A percentile compares a stretch with the other conserved stretches of the same genome.
Conservation (phyloP, 495 filamentous ascomycete species). For the Penicillium herquei region DNA sequence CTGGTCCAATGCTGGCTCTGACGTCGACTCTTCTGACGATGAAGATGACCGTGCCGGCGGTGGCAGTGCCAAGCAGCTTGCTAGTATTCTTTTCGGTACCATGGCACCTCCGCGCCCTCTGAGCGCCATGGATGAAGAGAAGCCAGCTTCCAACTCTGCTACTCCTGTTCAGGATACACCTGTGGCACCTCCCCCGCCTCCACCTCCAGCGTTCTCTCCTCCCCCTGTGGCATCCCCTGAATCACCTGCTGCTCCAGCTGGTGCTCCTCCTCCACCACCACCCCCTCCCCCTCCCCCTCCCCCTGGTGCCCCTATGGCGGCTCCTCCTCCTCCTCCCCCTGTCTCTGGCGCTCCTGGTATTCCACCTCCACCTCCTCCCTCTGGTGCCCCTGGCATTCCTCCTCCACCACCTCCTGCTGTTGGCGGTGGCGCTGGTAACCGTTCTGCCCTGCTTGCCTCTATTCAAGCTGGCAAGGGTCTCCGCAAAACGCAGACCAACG, state of each 20-base stretch:
- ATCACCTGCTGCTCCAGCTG: slow-evolving; percentile 46
- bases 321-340: slow-evolving; percentile 29
- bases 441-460: slow-evolving; percentile 69
- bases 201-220: slow-evolving; percentile 31
- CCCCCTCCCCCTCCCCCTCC: slow-evolving; percentile 33
- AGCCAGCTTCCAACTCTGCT: slow-evolving; percentile 39
- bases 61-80: slow-evolving; percentile 83
- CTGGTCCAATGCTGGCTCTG: slow-evolving; percentile 82
- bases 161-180: slow-evolving; percentile 40
- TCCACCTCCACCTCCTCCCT: slow-evolving; percentile 30
- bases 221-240: slow-evolving; percentile 33
- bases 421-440: slow-evolving; percentile 43
- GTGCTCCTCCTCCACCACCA: slow-evolving; percentile 25
- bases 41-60: slow-evolving; percentile 73
- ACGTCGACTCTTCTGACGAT: slow-evolving; percentile 66
- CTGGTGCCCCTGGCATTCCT: slow-evolving; percentile 35
- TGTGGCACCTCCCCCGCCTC: slow-evolving; percentile 25
- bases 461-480: slow-evolving; percentile 76
- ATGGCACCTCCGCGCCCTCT: slow-evolving; percentile 93
- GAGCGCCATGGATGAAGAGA: slow-evolving; percentile 71
- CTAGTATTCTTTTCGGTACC: slow-evolving; percentile 91
- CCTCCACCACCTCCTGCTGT: slow-evolving; percentile 55
- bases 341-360: slow-evolving; percentile 28
- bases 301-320: slow-evolving; percentile 21
- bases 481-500: slow-evolving; percentile 81